Base-by-base conservation (phyloP, 1,284 basidiomycete genomes). In the Fomitopsis betulina region DNA sequence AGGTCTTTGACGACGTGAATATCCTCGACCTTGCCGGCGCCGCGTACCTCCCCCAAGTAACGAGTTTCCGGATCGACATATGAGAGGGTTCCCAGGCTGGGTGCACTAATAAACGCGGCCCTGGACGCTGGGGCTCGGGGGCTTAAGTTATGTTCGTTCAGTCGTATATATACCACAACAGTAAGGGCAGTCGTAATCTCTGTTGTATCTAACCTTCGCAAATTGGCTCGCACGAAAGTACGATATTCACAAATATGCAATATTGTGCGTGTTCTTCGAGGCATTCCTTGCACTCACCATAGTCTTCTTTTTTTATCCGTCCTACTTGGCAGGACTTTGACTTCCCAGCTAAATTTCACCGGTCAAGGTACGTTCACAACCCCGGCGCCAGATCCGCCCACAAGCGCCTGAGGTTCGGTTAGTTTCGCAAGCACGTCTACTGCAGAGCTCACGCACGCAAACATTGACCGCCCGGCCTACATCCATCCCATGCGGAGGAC, bases 31-130 rank as follows among this genome's bases (percentile, higher is more conserved):
- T 96, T 40, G 92, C 92, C 3, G 92, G 91, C 3, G 86, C 87
- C 3, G 93, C 93, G 37, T 97, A 96, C 74, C 76, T 96, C n/a
- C 93, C 93, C 0, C 94, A 96, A 72, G 94, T 96, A 19, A 93
- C 91, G 51, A 88, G 85, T 67, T 92, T 92, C 69, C 76, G 70
- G 35, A 81, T 87, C 60, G 80, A 83, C 56, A 68, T 78, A 55
- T 69, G 73, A 30, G 69, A 53, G 61, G 19, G 17, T 33, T 27
- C 0, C 15, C 5, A 27, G 25, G 38, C 54, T 39, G 54, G 15
- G 19, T 23, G 19, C 21, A 23, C 42, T 43, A 42, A 4, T 21
- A 43, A 21, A 43, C 21, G 42, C 21, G 42, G 19, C 19, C 19
- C 13, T 23, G n/a, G n/a, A 43, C 21, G 21, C 42, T 43, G 30